Evolutionary conservation across 164 flowering plant species (phyloP), one percentile per base, ranked within the genome.

Genomic region (Magnolia sinica): DNA sequence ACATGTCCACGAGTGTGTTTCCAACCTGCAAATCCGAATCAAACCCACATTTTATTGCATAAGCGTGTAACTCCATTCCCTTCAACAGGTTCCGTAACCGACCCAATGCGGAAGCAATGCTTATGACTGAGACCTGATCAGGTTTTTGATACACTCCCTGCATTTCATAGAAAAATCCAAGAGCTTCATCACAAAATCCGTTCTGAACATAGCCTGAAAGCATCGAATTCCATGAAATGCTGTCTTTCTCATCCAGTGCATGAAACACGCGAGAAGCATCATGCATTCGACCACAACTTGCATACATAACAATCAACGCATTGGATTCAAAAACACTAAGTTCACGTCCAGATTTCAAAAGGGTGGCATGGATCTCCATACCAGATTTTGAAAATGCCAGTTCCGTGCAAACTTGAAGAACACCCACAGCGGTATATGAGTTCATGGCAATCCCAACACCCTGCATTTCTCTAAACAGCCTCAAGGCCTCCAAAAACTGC

Each of bases 1-100:
- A 93, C 98, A 95, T 90, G 83, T 93, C 95, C 50, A 87, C 50
- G n/a, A 93, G 86, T 7, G 95, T 83, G 79, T 93, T 95, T 4
- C 91, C 91, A 31, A 92, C 87, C 81, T 84, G 91, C 78, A 88
- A 68, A 84, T 88, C 85, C 20, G 79, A 73, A 80, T 85, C 89
- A 8, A 90, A 77, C 18, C 88, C 94, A 58, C 73, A 77, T 84
- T 87, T 90, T 64, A 91, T 73, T 20, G 94, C 91, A 84, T 83
- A 89, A 59, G 90, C 94, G 84, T 95, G 98, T 73, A 80, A 58
- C 81, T 93, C 97, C 89, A 74, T 90, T 74, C 95, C 97, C 77
- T 83, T 82, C 80, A 82, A 77, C 22, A 90, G 23, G 68, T 86
- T 87, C 67, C 87, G 85, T 59, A 87, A 81, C 71, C 91, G 87